Conservation (phyloP, 208 protist species). For the Wallacemonas sp. region DNA sequence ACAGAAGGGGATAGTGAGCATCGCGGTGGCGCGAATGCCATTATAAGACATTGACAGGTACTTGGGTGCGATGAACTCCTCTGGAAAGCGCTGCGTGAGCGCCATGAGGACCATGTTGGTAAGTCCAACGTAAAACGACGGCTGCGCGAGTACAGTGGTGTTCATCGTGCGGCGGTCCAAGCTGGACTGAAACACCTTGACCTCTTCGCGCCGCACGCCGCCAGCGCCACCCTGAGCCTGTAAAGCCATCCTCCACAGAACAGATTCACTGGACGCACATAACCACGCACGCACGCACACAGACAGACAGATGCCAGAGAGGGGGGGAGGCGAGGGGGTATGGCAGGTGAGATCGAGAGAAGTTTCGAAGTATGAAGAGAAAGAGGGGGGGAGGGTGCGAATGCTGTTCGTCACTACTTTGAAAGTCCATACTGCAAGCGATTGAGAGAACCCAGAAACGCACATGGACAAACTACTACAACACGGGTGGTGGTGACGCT, state of each 20-base stretch:
- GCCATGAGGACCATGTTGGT: conserved; percentile 78
- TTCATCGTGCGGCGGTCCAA: conserved; percentile 71
- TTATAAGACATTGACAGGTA: conserved; percentile 82
- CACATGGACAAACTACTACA: too few relatives aligned
- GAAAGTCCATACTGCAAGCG: too few relatives aligned
- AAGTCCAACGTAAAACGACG: conserved; percentile 79
- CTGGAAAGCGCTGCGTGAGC: conserved; percentile 75
- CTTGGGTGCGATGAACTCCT: conserved; percentile 76
- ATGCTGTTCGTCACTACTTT: too few relatives aligned
- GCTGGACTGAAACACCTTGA: conserved; percentile 77
- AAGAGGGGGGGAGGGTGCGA: not conserved
- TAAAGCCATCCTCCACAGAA: not conserved
- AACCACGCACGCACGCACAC: not conserved
- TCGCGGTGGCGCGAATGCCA: conserved; percentile 64
- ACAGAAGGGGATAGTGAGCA: conserved; percentile 82
- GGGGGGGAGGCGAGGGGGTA: not conserved
- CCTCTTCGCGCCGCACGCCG: conserved; percentile 40
- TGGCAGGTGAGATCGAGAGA: not conserved
- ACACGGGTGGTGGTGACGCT: too few relatives aligned
- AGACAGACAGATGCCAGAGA: not conserved
- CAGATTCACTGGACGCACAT: not conserved
- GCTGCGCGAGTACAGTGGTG: conserved; percentile 77
- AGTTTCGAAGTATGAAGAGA: not conserved
- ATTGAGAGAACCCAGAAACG: too few relatives aligned
- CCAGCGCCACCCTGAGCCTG: not conserved